Evolutionary conservation across 2,329 filamentous ascomycete genomes (phyloP), one percentile per base, ranked within the genome.

Genomic region (Phialophora macrospora): DNA sequence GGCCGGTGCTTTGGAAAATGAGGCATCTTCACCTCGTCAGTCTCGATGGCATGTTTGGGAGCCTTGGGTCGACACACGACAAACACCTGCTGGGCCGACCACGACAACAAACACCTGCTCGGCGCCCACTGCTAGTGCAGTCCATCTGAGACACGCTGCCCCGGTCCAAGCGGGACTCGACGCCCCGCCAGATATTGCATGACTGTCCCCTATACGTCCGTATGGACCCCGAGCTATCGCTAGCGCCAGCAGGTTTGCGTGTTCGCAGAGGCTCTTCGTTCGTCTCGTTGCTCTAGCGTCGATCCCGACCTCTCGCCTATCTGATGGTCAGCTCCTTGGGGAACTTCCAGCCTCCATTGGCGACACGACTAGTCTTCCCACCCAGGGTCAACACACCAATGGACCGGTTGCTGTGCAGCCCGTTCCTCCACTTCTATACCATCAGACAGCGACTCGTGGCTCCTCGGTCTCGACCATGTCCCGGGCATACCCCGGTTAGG

Each of bases 311-410:
- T 62, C 65, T 67, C 62, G 52, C 30, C 12, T 46, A 61, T 64
- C 52, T 54, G 20, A 26, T 57, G 28, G 55, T 57, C 20, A 41
- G 20, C 49, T 12, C 41, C 51, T 34, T 38, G n/a, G 17, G 26
- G 54, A 34, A 17, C 22, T 41, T 54, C 66, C 66, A 68, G 63
- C 66, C 62, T 60, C 49, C 91, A 94, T 79, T 94, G 91, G 90
- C 94, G 93, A 80, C 86, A 91, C 54, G 90, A 91, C 0, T 88
- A 22, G 54, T n/a, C 20, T 64, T 20, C 49, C 1, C 20, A 22
- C 7, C 8, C 34, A 34, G 55, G 59, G 59, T 48, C 55, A 65
- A 46, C 62, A 55, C 49, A 49, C 67, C 64, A 69, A 61, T 62
- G 44, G 34, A 52, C 57, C 52, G 30, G 51, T 67, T 62, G 62